Evolutionary conservation across 2,329 filamentous ascomycete species (phyloP).

Genomic region (Stachybotrys elegans): DNA sequence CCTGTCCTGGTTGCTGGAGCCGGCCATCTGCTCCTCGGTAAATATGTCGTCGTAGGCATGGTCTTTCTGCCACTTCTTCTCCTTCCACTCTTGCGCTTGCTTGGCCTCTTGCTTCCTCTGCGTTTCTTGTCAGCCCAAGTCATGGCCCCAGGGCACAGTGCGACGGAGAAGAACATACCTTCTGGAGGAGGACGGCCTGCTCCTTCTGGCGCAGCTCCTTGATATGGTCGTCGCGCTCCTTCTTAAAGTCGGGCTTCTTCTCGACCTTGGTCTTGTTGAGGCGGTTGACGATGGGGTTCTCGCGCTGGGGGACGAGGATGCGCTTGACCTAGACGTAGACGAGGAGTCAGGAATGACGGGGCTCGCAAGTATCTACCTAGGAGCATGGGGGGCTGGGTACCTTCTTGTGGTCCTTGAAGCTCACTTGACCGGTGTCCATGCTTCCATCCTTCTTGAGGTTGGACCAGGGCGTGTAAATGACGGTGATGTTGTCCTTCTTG

Average conservation of each 20-base stretch:
- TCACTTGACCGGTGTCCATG: conserved; percentile 93
- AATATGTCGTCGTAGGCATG: conserved; percentile 95
- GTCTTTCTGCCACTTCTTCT: conserved; percentile 93
- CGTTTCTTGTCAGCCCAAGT: too few species aligned
- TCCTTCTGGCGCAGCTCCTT: conserved; percentile 70
- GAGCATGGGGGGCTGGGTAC: conserved; percentile 25
- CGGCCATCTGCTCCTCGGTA: conserved; percentile 72
- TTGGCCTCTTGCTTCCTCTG: conserved; percentile 73
- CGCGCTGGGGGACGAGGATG: conserved; percentile 71
- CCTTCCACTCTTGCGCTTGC: conserved; percentile 73
- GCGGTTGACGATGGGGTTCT: conserved; percentile 92
- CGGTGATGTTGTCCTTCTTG: conserved; percentile 95
- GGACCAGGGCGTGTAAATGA: conserved; percentile 97
- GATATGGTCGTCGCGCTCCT: conserved; percentile 74
- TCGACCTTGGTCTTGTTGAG: conserved; percentile 95
- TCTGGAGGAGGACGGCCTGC: conserved; percentile 52
- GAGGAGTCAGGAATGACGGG: not conserved
- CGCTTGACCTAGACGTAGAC: conserved; percentile 62
- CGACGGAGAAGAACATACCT: conserved; percentile 43
- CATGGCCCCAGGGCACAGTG: not conserved
- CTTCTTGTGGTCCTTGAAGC: conserved; percentile 83
- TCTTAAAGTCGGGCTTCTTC: conserved; percentile 75
- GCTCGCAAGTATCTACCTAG: too few species aligned
- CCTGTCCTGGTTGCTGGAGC: conserved; percentile 80
- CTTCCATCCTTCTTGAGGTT: conserved; percentile 93